These are phyloP conservation scores for Acorus calamus DNA, from an alignment of 106 monocot genomes.

Conservation along the genomic window DNA sequence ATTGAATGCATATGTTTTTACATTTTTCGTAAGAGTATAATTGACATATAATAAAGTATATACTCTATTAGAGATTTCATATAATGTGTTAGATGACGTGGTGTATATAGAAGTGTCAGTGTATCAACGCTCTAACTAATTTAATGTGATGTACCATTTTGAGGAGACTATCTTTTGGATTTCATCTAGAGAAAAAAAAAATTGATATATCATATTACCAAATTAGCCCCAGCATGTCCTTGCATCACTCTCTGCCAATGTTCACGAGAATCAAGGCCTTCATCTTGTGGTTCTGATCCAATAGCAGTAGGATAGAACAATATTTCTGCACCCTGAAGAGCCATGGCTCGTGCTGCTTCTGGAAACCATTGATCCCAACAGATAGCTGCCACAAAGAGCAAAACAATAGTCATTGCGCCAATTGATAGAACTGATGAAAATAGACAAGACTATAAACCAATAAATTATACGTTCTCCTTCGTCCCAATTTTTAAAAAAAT, in stretches of 20 bases:
- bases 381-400: slow-evolving; percentile 34
- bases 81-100: too few species aligned
- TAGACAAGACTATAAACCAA: neutral
- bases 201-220: slow-evolving; percentile 24
- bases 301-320: slow-evolving; percentile 92
- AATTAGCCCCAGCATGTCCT: slow-evolving; percentile 94
- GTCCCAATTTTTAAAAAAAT: too few species aligned
- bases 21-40: too few species aligned
- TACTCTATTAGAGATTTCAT: too few species aligned
- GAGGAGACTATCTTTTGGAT: too few species aligned
- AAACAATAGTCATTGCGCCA: neutral
- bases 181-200: too few species aligned
- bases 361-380: slow-evolving; percentile 99
- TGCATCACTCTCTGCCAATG: slow-evolving; percentile 96
- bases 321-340: slow-evolving; percentile 89
- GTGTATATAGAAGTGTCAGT: too few species aligned
- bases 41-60: too few species aligned
- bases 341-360: slow-evolving; percentile 86
- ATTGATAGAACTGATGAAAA: neutral
- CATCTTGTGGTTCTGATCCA: slow-evolving; percentile 93
- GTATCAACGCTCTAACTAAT: too few species aligned
- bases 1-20: too few species aligned
- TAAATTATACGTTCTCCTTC: neutral
- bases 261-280: slow-evolving; percentile 66
- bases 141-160: neutral